Percentiles rank a stretch among this genome's conserved stretches.
Evolutionary conservation across 192 early-diverging fungal genomes (phyloP).

Genomic region (Gaertneriomyces sp.): DNA sequence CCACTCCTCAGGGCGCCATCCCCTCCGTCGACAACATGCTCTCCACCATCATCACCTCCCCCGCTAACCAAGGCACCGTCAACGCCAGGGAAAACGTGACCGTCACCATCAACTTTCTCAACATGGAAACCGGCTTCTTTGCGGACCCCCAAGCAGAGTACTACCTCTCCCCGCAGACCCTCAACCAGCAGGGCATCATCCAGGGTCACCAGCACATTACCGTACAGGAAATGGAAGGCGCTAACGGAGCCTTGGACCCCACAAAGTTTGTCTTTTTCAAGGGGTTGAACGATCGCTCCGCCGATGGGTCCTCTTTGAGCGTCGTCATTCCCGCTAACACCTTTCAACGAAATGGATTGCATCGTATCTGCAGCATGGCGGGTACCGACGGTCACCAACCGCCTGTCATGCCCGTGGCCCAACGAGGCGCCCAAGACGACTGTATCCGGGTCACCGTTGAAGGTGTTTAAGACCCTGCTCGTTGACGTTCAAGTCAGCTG

Average conservation of each 20-base stretch:
- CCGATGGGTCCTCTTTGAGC: constrained; percentile 24
- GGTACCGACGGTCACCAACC: constrained; percentile 39
- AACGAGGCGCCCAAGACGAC: constrained; percentile 47
- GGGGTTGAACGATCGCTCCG: constrained; percentile 36
- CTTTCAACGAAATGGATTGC: constrained; percentile 21
- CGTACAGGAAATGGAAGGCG: constrained; percentile 25
- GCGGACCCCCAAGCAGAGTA: constrained; percentile 29
- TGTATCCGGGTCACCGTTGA: constrained; percentile 33
- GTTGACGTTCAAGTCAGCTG: no score
- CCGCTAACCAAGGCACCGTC: constrained; percentile 28
- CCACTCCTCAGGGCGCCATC: constrained; percentile 32
- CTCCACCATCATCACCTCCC: constrained; percentile 33
- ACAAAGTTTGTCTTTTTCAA: constrained; percentile 43
- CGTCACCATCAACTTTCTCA: constrained; percentile 30
- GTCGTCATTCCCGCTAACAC: constrained; percentile 34
- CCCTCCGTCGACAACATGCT: constrained; percentile 40
- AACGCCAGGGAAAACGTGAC: constrained; percentile 25
- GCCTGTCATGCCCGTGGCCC: constrained; percentile 37
- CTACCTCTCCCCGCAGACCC: constrained; percentile 37
- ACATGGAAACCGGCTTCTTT: constrained; percentile 43
- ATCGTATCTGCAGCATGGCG: constrained; percentile 22
- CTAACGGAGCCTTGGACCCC: constrained; percentile 25
- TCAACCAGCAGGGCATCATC: constrained; percentile 30
- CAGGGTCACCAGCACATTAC: constrained; percentile 49
- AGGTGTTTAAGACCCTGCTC: constrained; percentile 1